These are phyloP conservation scores for Mycena venus DNA, from an alignment of 768 basidiomycete genomes.

Conservation along the genomic window DNA sequence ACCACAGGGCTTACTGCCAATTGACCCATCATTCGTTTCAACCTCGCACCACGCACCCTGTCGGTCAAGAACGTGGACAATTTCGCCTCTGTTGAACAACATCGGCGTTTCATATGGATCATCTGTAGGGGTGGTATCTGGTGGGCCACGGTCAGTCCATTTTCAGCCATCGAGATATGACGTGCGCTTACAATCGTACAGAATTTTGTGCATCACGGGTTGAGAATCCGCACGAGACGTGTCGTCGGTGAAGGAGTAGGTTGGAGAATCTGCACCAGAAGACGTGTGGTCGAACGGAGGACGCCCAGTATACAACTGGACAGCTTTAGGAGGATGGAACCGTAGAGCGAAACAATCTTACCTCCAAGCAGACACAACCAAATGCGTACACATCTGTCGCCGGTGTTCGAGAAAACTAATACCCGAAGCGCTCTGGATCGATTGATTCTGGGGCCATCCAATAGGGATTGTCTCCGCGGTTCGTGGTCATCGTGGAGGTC, in stretches of 20 bases:
- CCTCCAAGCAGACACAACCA: slow-evolving; percentile 48
- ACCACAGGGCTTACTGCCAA: background rate
- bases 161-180: background rate
- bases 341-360: background rate
- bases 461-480: slow-evolving; percentile 42
- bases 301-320: slow-evolving; percentile 21
- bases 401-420: slow-evolving; percentile 39
- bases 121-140: background rate
- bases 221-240: background rate
- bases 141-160: background rate
- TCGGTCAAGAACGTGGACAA: background rate
- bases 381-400: slow-evolving; percentile 49
- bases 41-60: background rate
- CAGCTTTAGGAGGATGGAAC: background rate
- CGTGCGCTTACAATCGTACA: background rate
- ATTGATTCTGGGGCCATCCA: slow-evolving; percentile 54
- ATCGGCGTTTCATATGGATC: background rate
- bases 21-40: background rate
- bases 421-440: slow-evolving; percentile 43
- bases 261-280: too few species aligned
- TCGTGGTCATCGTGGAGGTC: slow-evolving; percentile 38
- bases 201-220: background rate
- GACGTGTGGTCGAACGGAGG: too few species aligned
- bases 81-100: background rate
- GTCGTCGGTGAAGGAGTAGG: background rate